Conservation (phyloP, 495 filamentous ascomycete species). For the Hypoxylon crocopeplum region DNA sequence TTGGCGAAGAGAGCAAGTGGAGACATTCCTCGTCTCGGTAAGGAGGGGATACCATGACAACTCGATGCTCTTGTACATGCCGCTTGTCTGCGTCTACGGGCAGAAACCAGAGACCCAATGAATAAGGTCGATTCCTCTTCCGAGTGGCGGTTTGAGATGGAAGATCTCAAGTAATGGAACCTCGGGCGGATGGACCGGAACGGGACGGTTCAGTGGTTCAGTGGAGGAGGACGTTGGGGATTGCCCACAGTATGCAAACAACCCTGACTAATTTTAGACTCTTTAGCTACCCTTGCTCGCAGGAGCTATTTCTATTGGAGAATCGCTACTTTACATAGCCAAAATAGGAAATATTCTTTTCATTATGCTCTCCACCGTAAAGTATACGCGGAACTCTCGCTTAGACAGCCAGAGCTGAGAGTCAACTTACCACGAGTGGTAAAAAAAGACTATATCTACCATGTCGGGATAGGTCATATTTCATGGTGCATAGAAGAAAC, state of each 20-base stretch:
- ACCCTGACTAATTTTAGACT: constrained; percentile 33
- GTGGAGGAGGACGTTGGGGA: background rate
- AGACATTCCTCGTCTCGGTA: constrained; percentile 54
- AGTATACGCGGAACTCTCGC: background rate
- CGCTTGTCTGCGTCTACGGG: constrained; percentile 57
- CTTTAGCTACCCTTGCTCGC: constrained; percentile 34
- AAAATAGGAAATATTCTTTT: constrained; percentile 31
- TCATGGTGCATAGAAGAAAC: too few relatives aligned
- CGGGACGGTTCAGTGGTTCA: too few relatives aligned
- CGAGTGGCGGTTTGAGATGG: constrained; percentile 4
- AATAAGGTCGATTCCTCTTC: background rate
- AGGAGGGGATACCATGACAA: constrained; percentile 54
- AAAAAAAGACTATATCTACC: too few relatives aligned
- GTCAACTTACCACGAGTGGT: too few relatives aligned
- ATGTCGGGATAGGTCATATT: too few relatives aligned
- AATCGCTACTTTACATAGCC: constrained; percentile 28
- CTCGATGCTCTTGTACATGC: constrained; percentile 55
- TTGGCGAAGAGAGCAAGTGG: constrained; percentile 55
- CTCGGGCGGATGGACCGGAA: too few relatives aligned
- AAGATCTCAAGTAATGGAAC: too few relatives aligned
- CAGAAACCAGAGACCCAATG: constrained; percentile 48
- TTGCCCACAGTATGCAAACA: constrained; percentile 23
- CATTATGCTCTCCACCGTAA: background rate
- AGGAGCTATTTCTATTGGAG: constrained; percentile 34
- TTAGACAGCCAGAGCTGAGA: background rate